phyloP scores from a whole-genome alignment of 2,329 filamentous ascomycete genomes.

The Zopfia rhizophila region DNA sequence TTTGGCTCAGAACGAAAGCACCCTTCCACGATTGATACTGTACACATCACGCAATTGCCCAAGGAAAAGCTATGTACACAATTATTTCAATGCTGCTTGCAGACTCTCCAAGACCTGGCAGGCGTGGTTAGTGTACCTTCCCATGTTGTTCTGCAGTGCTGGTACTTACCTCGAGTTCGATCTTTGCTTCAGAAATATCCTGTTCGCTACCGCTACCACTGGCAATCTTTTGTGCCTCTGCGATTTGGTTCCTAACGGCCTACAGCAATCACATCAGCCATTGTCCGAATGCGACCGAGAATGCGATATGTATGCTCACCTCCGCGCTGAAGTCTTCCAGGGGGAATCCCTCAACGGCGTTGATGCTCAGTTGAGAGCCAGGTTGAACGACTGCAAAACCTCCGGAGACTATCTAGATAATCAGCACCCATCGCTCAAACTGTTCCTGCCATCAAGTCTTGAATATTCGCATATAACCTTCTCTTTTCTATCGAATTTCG shows the following conservation, averaged over 20 bases:
- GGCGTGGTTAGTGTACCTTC: conserved; percentile 37
- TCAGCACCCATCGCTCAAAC: no score
- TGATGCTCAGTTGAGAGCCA: conserved; percentile 94
- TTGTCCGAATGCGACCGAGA: conserved; percentile 1
- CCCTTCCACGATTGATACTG: conserved; percentile 42
- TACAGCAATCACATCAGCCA: conserved; percentile 42
- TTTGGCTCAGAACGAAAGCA: conserved; percentile 41
- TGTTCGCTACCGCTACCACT: conserved; percentile 91
- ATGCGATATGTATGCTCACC: conserved; percentile 47
- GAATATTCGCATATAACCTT: background rate
- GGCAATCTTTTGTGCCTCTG: conserved; percentile 95
- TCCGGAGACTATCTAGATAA: conserved; percentile 77
- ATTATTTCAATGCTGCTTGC: conserved; percentile 83
- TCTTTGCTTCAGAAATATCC: conserved; percentile 98
- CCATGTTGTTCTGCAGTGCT: conserved; percentile 14
- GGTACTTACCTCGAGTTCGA: conserved; percentile 88
- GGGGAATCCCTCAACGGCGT: conserved; percentile 94
- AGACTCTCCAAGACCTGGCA: conserved; percentile 82
- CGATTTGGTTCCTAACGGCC: conserved; percentile 87
- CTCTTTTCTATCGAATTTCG: no score
- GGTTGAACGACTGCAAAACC: conserved; percentile 98
- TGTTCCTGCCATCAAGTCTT: no score
- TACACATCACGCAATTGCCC: conserved; percentile 45
- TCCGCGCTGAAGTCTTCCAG: conserved; percentile 97
- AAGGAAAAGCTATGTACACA: conserved; percentile 56